Conservation (phyloP, 2,329 filamentous ascomycete species). For the Sarocladium oryzae region DNA sequence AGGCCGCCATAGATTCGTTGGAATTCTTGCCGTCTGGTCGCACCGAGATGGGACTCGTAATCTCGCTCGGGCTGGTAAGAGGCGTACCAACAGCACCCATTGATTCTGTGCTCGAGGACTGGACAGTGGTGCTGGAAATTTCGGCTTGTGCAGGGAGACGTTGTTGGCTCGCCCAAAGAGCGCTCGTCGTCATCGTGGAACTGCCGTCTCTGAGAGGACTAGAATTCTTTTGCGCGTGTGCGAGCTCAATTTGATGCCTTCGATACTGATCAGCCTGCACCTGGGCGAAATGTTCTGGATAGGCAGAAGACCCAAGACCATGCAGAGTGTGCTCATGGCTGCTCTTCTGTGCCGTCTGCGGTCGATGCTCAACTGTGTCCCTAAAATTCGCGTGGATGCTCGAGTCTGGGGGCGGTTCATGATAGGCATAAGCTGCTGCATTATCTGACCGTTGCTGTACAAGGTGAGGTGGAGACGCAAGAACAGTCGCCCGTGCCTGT, state of each 20-base stretch:
- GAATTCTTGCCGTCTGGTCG: slow-evolving; percentile 20
- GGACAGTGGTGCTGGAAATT: slow-evolving; percentile 36
- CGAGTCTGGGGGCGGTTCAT: slow-evolving; percentile 37
- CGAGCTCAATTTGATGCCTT: not conserved
- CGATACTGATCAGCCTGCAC: slow-evolving; percentile 1
- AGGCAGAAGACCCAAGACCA: not conserved
- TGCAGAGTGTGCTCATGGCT: slow-evolving; percentile 10
- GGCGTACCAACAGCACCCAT: slow-evolving; percentile 42
- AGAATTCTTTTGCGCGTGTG: not conserved
- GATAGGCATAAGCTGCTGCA: slow-evolving; percentile 33
- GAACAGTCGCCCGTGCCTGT: slow-evolving; percentile 17
- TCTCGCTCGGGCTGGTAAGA: slow-evolving; percentile 48
- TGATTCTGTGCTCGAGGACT: slow-evolving; percentile 47
- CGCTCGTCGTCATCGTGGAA: not conserved
- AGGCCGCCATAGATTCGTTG: slow-evolving; percentile 41
- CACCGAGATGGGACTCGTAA: slow-evolving; percentile 40
- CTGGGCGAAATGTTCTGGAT: not conserved
- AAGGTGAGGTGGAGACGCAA: slow-evolving; percentile 32
- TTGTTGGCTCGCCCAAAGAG: not conserved
- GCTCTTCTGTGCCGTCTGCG: slow-evolving; percentile 12
- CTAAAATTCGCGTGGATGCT: slow-evolving; percentile 26
- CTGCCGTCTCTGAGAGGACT: not conserved
- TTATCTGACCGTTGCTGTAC: slow-evolving; percentile 28
- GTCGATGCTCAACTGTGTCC: slow-evolving; percentile 13
- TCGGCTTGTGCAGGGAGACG: not conserved